Evolutionary conservation across 2,329 filamentous ascomycete genomes (phyloP), one percentile per base, ranked within the genome.

Genomic region (Calonectria pseudoturangicola): DNA sequence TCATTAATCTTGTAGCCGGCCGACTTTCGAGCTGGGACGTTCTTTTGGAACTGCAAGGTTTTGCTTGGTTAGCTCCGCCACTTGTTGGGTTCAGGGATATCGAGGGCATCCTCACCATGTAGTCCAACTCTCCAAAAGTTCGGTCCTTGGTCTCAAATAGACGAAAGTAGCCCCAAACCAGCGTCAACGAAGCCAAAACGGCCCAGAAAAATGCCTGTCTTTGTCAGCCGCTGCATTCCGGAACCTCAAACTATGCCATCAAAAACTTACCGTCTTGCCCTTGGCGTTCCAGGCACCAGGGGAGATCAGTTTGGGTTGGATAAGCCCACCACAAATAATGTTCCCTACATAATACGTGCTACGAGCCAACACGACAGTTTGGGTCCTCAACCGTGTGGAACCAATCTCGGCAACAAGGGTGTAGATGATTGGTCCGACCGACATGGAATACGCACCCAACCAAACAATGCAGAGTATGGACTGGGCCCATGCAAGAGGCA

Each of bases 51-150:
- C 80, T 81, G 27, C 73, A 70, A 3, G 25, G 45, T 33, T 9
- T 18, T 33, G 30, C 9, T 69, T 16, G 27, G 63, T 80, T 51
- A 81, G 74, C 62, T 51, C 27, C 7, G 6, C 18, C 18, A n/a
- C 43, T 48, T 50, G 33, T 47, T 13, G 10, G 66, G 12, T 15
- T 28, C 21, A 21, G 13, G 28, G 21, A 36, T 30, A n/a, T 18
- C 1, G 13, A 15, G 10, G 30, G 16, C 21, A 12, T 15, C 41
- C 79, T 71, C 73, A 83, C 81, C 84, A 86, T 84, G 72, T 84
- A 80, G 66, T 87, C 86, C 81, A 87, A 78, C 76, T 87, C 86
- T 64, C 84, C 85, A 75, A 85, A 87, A 3, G 86, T 87, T 43
- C 85, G 83, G 66, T 81, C 84, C 80, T 86, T 87, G 62, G 85